These are phyloP conservation scores for Penstemon davidsonii DNA, from an alignment of 257 asterid species.

Conservation along the genomic window DNA sequence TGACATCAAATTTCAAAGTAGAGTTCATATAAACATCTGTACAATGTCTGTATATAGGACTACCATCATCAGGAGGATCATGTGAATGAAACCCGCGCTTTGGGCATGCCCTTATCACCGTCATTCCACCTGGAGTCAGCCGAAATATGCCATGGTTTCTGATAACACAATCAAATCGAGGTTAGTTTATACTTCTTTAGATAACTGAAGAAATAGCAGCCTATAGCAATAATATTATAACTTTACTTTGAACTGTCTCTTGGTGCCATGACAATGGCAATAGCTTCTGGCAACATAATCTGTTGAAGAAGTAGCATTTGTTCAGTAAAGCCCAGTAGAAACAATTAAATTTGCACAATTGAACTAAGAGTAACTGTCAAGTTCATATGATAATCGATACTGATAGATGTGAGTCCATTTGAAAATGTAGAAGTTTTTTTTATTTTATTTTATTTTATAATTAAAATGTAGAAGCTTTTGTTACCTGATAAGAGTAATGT, in stretches of 20 bases:
- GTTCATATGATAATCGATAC: not conserved
- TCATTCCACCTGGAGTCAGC: conserved; percentile 90
- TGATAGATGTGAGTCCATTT: too few species aligned
- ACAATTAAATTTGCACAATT: conserved; percentile 5
- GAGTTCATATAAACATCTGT: conserved; percentile 89
- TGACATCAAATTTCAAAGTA: conserved; percentile 73
- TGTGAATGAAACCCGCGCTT: conserved; percentile 92
- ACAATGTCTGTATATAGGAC: conserved; percentile 88
- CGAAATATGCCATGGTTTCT: conserved; percentile 93
- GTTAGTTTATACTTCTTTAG: not conserved
- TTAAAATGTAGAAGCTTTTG: not conserved
- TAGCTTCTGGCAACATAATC: conserved; percentile 95
- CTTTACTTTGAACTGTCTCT: conserved; percentile 71
- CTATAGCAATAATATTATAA: conserved; percentile 5
- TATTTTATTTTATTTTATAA: too few species aligned
- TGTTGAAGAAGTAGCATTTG: conserved; percentile 34
- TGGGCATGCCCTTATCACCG: conserved; percentile 87
- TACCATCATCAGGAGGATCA: conserved; percentile 86
- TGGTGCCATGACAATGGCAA: conserved; percentile 99
- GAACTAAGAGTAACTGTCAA: conserved; percentile 8
- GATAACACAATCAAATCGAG: conserved; percentile 23
- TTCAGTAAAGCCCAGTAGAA: not conserved
- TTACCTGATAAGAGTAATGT: conserved; percentile 94
- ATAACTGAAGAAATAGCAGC: not conserved
- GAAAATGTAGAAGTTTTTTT: too few species aligned